phyloP scores from a whole-genome alignment of 2,329 filamentous ascomycete species.

The Aschersonia sp. region DNA sequence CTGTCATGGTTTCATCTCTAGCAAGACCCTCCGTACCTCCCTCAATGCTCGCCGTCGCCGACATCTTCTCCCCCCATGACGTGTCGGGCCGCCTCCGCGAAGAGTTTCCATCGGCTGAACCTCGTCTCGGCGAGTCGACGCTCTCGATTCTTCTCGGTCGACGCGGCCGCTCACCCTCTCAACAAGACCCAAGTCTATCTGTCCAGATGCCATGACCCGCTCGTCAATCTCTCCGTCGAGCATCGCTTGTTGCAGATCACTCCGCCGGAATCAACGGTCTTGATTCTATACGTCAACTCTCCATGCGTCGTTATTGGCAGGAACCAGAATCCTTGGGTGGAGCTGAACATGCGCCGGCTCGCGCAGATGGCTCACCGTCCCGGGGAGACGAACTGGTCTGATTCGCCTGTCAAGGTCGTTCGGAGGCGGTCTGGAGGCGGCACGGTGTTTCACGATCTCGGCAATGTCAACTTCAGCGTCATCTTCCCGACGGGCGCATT shows the following conservation, averaged over 20 bases:
- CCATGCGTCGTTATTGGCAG: slow-evolving; percentile 85
- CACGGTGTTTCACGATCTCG: slow-evolving; percentile 83
- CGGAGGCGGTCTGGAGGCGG: slow-evolving; percentile 80
- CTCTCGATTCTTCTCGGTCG: slow-evolving; percentile 17
- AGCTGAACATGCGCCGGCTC: slow-evolving; percentile 61
- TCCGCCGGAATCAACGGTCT: slow-evolving; percentile 55
- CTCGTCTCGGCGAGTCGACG: neutral
- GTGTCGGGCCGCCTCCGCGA: too few relatives aligned
- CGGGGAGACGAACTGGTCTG: slow-evolving; percentile 12
- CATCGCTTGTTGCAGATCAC: slow-evolving; percentile 73
- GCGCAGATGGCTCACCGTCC: slow-evolving; percentile 17
- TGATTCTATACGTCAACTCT: slow-evolving; percentile 79
- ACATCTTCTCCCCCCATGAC: too few relatives aligned
- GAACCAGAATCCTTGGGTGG: slow-evolving; percentile 96
- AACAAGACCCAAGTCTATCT: slow-evolving; percentile 53
- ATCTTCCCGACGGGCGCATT: slow-evolving; percentile 68
- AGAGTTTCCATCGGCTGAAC: too few relatives aligned
- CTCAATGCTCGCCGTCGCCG: neutral
- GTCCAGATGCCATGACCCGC: slow-evolving; percentile 58
- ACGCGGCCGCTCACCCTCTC: slow-evolving; percentile 24
- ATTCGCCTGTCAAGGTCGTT: slow-evolving; percentile 43
- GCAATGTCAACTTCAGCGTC: slow-evolving; percentile 91
- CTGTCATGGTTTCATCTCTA: neutral
- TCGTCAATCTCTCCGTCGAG: slow-evolving; percentile 86
- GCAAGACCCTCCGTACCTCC: too few relatives aligned